Conservation (phyloP, 1,284 basidiomycete species). For the Cerioporus squamosus region DNA sequence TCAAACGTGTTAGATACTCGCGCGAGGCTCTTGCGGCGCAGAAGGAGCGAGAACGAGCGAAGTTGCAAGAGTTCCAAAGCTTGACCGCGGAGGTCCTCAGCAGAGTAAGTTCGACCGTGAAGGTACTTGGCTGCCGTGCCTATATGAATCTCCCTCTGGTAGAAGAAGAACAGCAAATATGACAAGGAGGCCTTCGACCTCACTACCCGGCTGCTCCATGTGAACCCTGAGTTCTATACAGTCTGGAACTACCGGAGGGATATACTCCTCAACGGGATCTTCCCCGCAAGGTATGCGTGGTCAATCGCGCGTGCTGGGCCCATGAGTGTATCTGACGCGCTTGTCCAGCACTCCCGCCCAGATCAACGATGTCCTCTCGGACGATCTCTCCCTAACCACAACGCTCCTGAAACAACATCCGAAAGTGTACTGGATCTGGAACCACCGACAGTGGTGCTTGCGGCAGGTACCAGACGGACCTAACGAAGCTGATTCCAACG, state of each 20-base stretch:
- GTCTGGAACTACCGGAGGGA: conserved; percentile 90
- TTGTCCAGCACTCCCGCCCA: conserved; percentile 60
- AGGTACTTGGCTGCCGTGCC: conserved; percentile 4
- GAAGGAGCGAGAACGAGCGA: conserved; percentile 70
- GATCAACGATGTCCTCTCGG: conserved; percentile 65
- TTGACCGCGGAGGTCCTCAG: conserved; percentile 68
- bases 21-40: conserved; percentile 68
- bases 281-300: conserved; percentile 58
- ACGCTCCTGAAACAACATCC: conserved; percentile 81
- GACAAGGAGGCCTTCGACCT: conserved; percentile 70
- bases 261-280: conserved; percentile 77
- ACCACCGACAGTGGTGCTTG: conserved; percentile 92
- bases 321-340: background rate
- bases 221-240: conserved; percentile 92
- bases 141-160: conserved; percentile 14
- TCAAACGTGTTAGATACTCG: conserved; percentile 72
- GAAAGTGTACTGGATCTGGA: conserved; percentile 98
- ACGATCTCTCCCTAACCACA: conserved; percentile 84
- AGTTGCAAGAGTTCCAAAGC: conserved; percentile 77
- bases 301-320: background rate
- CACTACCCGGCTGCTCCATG: conserved; percentile 77
- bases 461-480: conserved; percentile 79
- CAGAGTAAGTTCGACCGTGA: conserved; percentile 51
- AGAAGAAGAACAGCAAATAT: conserved; percentile 76
- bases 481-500: conserved; percentile 48